Base-by-base conservation (phyloP, 495 filamentous ascomycete genomes). In the Aspergillus carlsbadensis region DNA sequence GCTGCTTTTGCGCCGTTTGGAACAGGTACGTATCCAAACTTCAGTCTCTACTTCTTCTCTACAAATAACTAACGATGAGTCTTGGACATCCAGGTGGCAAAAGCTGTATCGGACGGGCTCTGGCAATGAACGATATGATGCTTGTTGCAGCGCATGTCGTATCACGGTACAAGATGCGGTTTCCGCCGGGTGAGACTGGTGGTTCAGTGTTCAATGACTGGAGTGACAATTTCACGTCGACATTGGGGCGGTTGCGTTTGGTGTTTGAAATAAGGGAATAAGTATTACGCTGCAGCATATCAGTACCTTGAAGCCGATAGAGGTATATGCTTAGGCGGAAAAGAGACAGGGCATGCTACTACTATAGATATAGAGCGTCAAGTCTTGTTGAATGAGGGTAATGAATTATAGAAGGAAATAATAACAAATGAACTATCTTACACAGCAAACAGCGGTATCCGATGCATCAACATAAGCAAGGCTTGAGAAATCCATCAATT, bases 1-100 rank as follows among this genome's bases (percentile, higher is more conserved):
- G 60, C 59, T 4, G 81, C 76, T 1, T 86, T 80, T 47, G 59
- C 69, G 2, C 84, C 84, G 0, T 87, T 85, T 58, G 70, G 68
- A 4, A 60, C 65, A 15, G 80, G 80, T 50, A 55, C 61, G 15
- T 18, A 29, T 3, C 8, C 13, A 3, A 41, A 3, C 15, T 10
- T 48, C 36, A 13, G 13, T 33, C 14, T 54, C 17, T 33, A 29
- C 42, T 72, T 69, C 51, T 54, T 52, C 18, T 37, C 45, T 31
- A 33, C 22, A 14, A 5, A 1, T 29, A 6, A 24, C 21, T 14
- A 14, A 29, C 5, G n/a, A n/a, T n/a, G n/a, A 29, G 21, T 15
- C 29, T 13, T 14, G 20, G 26, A 18, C 35, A 10, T 6, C 4
- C 52, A 63, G 60, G 60, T 33, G 53, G 53, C 20, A 34, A 56